Conservation (phyloP, 805 yeast species). For the Hanseniaspora hatyaiensis region DNA sequence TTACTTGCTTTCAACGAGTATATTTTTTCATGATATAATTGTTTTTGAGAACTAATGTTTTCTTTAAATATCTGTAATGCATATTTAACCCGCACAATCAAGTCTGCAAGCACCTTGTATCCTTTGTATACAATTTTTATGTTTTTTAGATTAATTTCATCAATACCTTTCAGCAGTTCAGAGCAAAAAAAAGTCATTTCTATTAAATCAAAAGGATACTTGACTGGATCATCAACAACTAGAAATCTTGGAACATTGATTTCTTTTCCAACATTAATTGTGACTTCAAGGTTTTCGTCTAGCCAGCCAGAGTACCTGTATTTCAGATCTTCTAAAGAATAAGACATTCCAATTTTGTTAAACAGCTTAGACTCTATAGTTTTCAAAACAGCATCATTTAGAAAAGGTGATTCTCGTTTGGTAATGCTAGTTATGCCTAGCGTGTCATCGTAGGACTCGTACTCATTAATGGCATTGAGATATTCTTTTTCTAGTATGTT, state of each 20-base stretch:
- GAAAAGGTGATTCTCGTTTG: constrained; percentile 5
- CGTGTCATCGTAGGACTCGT: constrained; percentile 1
- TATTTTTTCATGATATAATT: no score
- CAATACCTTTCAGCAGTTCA: neutral
- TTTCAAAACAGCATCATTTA: constrained; percentile 8
- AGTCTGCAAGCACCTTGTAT: constrained; percentile 5
- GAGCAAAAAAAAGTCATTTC: neutral
- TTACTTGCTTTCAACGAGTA: no score
- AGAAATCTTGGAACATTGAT: constrained; percentile 7
- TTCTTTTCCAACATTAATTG: neutral
- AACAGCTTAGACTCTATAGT: neutral
- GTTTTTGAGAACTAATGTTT: neutral
- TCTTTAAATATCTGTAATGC: neutral
- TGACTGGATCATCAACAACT: constrained; percentile 1
- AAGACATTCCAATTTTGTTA: constrained; percentile 8
- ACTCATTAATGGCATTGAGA: neutral
- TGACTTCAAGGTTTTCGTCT: neutral
- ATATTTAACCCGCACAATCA: constrained; percentile 7
- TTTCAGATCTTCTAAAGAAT: neutral
- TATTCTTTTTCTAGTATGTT: neutral
- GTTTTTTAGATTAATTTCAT: neutral
- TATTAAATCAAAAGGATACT: constrained; percentile 10
- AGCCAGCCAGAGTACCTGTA: neutral
- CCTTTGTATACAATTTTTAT: neutral
- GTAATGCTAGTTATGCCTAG: neutral